phyloP scores from a whole-genome alignment of 2,329 filamentous ascomycete genomes.

The Stachybotrys elegans region DNA sequence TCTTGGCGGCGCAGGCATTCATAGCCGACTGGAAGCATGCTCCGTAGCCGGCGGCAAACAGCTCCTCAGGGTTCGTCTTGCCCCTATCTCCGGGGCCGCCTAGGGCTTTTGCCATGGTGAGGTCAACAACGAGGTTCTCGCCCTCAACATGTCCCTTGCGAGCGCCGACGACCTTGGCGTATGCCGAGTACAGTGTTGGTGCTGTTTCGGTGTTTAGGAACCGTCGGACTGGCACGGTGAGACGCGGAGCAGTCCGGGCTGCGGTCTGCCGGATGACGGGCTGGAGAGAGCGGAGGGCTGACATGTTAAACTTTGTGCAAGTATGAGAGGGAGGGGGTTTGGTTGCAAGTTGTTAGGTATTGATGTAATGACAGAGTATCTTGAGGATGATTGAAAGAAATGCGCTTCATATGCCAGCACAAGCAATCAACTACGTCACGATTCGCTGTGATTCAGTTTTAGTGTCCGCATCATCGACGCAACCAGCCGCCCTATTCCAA shows the following conservation, averaged over 20 bases:
- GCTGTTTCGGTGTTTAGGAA: conserved; percentile 32
- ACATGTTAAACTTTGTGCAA: no score
- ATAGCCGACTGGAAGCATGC: conserved; percentile 42
- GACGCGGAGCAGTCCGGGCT: neutral
- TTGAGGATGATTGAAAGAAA: no score
- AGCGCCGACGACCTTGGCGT: conserved; percentile 31
- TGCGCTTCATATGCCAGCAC: no score
- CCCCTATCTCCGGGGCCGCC: conserved; percentile 30
- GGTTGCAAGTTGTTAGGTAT: no score
- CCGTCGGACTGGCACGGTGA: conserved; percentile 10
- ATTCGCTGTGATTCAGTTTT: no score
- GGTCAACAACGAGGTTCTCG: conserved; percentile 24
- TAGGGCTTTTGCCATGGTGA: conserved; percentile 37
- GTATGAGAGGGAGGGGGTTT: no score
- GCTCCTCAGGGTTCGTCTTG: conserved; percentile 42
- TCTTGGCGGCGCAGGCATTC: conserved; percentile 32
- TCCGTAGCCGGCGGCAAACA: conserved; percentile 42
- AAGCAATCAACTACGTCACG: no score
- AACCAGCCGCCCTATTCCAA: no score
- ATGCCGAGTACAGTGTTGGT: conserved; percentile 30
- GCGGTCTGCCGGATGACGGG: conserved; percentile 4
- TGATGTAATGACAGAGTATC: no score
- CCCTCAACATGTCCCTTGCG: conserved; percentile 22
- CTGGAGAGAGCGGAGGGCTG: conserved; percentile 2
- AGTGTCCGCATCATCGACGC: no score